A percentile compares a stretch with the other conserved stretches of the same genome.
Evolutionary conservation across 345 rosid species (phyloP).

Genomic region (Sonneratia alba): DNA sequence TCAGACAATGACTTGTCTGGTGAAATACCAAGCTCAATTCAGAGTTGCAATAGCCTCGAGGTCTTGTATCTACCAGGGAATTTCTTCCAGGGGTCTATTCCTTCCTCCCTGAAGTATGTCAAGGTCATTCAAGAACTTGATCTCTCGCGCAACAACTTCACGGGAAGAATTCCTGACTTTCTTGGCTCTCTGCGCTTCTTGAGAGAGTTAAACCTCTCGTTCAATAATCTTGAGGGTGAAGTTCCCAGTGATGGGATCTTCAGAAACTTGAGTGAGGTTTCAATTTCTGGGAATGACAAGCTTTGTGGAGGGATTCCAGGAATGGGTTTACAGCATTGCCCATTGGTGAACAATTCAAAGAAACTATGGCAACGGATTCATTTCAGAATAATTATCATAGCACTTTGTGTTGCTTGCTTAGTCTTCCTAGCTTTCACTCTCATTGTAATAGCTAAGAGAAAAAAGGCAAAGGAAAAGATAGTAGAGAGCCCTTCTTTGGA

Average conservation of each 20-base stretch:
- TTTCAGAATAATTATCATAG: constrained; percentile 11
- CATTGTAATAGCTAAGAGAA: constrained; percentile 3
- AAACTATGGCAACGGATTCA: constrained; percentile 11
- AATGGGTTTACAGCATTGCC: constrained; percentile 15
- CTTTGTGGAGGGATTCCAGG: constrained; percentile 16
- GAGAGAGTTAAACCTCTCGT: constrained; percentile 14
- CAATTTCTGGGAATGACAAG: constrained; percentile 13
- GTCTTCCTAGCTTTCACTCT: background rate
- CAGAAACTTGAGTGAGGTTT: constrained; percentile 10
- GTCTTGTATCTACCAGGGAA: constrained; percentile 7
- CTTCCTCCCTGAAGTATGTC: constrained; percentile 9
- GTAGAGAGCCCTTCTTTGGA: background rate
- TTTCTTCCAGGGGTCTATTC: constrained; percentile 15
- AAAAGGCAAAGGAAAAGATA: background rate
- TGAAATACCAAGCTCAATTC: constrained; percentile 20
- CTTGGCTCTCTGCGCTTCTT: constrained; percentile 9
- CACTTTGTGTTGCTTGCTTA: background rate
- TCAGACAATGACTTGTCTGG: constrained; percentile 20
- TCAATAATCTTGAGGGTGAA: constrained; percentile 20
- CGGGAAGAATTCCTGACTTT: constrained; percentile 17
- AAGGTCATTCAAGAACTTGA: constrained; percentile 18
- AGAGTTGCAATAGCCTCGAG: constrained; percentile 14
- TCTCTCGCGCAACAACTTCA: constrained; percentile 22
- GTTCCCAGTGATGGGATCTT: constrained; percentile 13
- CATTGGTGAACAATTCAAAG: background rate